Percentiles rank a stretch among this genome's conserved stretches.
Evolutionary conservation across 148 eudicot genomes (phyloP).

Genomic region (Cornus controversa): DNA sequence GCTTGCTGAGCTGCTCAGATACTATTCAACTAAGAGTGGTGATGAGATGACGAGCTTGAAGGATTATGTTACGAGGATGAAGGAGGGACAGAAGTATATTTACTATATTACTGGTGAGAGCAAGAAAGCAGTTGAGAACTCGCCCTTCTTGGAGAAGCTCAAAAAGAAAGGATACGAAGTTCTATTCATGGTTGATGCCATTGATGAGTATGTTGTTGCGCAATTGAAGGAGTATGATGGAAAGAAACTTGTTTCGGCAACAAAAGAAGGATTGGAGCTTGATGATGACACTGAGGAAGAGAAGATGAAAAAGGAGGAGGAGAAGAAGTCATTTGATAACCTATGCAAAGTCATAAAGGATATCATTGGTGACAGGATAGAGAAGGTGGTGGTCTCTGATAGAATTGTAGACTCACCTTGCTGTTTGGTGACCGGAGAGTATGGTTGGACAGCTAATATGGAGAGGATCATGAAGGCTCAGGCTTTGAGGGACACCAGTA

Average conservation of each 20-base stretch:
- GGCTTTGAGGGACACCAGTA: conserved; percentile 30
- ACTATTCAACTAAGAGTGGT: conserved; percentile 25
- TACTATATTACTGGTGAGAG: conserved; percentile 28
- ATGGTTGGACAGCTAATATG: conserved; percentile 37
- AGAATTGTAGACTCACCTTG: conserved; percentile 28
- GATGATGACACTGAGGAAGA: conserved; percentile 28
- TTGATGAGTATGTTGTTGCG: conserved; percentile 26
- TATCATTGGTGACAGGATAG: conserved; percentile 25
- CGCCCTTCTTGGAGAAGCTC: conserved; percentile 30
- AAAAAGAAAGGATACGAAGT: conserved; percentile 31
- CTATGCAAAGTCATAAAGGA: conserved; percentile 36
- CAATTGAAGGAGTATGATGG: conserved; percentile 34
- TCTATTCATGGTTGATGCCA: conserved; percentile 30
- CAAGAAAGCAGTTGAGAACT: conserved; percentile 31
- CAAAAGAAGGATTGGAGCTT: conserved; percentile 29
- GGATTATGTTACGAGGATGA: conserved; percentile 36
- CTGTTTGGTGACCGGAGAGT: conserved; percentile 28
- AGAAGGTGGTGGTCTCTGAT: conserved; percentile 26
- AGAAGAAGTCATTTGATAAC: conserved; percentile 22
- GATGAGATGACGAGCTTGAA: conserved; percentile 34
- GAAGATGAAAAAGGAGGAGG: conserved; percentile 19
- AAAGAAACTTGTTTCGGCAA: conserved; percentile 28
- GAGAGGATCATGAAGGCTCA: conserved; percentile 35
- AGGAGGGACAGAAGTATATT: conserved; percentile 31
- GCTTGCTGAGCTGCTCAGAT: conserved; percentile 30